A percentile compares a stretch with the other conserved stretches of the same genome.
Conservation (phyloP, 163 green algal species). For the Chlorella variabilis region DNA sequence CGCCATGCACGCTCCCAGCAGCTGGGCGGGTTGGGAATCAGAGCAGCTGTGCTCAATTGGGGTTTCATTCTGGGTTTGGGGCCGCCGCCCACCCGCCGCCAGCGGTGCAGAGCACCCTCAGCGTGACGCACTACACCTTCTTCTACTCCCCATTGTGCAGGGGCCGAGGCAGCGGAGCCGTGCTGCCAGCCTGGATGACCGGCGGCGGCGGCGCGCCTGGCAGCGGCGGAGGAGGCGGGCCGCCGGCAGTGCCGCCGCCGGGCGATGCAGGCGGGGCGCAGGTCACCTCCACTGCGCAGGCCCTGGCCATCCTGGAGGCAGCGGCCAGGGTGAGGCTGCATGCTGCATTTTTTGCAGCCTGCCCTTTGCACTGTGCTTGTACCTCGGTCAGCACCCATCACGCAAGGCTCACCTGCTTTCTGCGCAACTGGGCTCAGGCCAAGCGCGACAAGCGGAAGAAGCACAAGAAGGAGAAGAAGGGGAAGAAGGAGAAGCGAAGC, state of each 20-base stretch:
- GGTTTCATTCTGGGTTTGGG: neutral
- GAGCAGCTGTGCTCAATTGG: no score
- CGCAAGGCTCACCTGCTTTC: neutral
- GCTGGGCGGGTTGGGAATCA: neutral
- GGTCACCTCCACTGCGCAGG: slow-evolving; percentile 47
- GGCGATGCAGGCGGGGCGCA: neutral
- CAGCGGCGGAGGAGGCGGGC: slow-evolving; percentile 12
- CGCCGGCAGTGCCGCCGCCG: neutral
- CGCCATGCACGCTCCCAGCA: neutral
- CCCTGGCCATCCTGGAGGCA: slow-evolving; percentile 56
- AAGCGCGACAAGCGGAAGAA: slow-evolving; percentile 52
- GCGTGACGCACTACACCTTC: no score
- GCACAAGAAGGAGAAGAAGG: slow-evolving; percentile 57
- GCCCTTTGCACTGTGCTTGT: neutral
- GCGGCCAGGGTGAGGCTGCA: slow-evolving; percentile 26
- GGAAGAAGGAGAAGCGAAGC: slow-evolving; percentile 59
- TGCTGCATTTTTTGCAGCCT: neutral
- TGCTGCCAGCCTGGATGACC: slow-evolving; percentile 57
- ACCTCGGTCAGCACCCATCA: neutral
- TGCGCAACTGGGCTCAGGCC: neutral
- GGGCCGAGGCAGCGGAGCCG: slow-evolving; percentile 38
- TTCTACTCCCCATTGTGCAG: neutral
- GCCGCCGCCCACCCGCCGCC: no score
- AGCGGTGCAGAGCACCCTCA: no score
- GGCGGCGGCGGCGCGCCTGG: slow-evolving; percentile 9